Evolutionary conservation across 768 basidiomycete species (phyloP), one percentile per base, ranked within the genome.

Genomic region (Tulasnella sp.): DNA sequence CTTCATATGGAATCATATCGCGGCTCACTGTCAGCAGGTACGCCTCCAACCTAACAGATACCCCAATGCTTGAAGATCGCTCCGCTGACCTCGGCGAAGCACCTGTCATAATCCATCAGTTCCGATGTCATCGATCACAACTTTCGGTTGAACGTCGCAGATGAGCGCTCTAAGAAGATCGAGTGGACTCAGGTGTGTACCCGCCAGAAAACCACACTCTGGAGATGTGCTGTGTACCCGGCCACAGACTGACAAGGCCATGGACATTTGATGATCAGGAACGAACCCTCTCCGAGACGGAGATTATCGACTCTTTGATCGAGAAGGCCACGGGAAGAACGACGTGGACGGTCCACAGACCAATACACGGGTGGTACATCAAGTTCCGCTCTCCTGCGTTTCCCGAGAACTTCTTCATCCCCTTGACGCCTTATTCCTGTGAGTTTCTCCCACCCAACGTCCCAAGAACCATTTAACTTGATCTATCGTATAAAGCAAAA

Each of bases 291-390:
- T 75, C 76, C 42, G 86, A 88, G 56, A 75, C 82, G 3, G 87
- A 89, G 68, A 88, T 89, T 42, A 69, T 89, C 2, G 88, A 88
- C 63, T 78, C 44, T 10, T 8, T n/a, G 21, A 30, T 43, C 19
- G 13, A 24, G 4, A 11, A 15, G 32, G 30, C 43, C 51, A 21
- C 17, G 24, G 34, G 21, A 23, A 77, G 77, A 0, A 69, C 87
- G 1, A 76, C 78, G 58, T 91, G 88, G 88, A 80, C 80, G 9
- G 80, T 89, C 26, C 88, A 89, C 68, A 80, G 82, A 4, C 88
- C 88, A 0, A 80, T 82, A 60, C 80, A 84, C 27, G 88, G 88
- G 47, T 91, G 88, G 88, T 91, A 90, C 70, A 81, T 91, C 61
- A 84, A 84, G 43, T 72, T 91, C 24, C 79, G 85, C 34, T 73